Percentiles rank a stretch among this genome's conserved stretches.
Evolutionary conservation across 139 green algal genomes (phyloP).

Genomic region (Axilococcus clingmanii): DNA sequence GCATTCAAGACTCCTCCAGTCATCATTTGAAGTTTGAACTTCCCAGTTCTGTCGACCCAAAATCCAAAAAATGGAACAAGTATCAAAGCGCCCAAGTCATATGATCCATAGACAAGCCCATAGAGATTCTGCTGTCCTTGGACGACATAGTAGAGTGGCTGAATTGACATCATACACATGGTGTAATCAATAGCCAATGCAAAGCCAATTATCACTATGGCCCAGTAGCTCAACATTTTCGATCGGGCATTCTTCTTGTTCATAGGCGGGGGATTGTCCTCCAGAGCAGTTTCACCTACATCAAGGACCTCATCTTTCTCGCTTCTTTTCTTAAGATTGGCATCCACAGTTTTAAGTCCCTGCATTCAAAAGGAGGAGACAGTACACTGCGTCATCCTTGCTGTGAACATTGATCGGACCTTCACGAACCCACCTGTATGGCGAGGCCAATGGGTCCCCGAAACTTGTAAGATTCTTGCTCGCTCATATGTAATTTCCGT

Average conservation of each 20-base stretch:
- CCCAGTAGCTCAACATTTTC: constrained; percentile 6
- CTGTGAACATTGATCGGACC: no score
- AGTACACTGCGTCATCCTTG: no score
- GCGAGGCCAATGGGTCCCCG: no score
- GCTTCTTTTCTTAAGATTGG: no score
- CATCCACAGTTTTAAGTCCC: no score
- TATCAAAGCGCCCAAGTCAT: constrained; percentile 17
- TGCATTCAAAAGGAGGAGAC: no score
- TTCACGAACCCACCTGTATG: no score
- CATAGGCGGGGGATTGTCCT: no score
- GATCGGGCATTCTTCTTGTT: neutral
- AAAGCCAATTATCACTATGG: constrained; percentile 10
- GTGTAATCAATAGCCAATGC: constrained; percentile 15
- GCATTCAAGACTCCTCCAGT: constrained; percentile 10
- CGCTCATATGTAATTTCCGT: no score
- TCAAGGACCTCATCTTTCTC: no score
- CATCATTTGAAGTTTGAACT: constrained; percentile 10
- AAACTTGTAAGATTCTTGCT: no score
- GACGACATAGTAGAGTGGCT: constrained; percentile 7
- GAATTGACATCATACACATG: constrained; percentile 10
- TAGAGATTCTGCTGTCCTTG: constrained; percentile 5
- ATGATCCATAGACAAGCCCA: constrained; percentile 12
- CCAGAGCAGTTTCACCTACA: no score
- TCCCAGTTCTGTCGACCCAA: neutral
- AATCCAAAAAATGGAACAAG: constrained; percentile 13